Percentiles rank a stretch among this genome's conserved stretches.
These are phyloP conservation scores for Fusarium fujikuroi DNA, from an alignment of 2,329 filamentous ascomycete species.

Conservation along the genomic window DNA sequence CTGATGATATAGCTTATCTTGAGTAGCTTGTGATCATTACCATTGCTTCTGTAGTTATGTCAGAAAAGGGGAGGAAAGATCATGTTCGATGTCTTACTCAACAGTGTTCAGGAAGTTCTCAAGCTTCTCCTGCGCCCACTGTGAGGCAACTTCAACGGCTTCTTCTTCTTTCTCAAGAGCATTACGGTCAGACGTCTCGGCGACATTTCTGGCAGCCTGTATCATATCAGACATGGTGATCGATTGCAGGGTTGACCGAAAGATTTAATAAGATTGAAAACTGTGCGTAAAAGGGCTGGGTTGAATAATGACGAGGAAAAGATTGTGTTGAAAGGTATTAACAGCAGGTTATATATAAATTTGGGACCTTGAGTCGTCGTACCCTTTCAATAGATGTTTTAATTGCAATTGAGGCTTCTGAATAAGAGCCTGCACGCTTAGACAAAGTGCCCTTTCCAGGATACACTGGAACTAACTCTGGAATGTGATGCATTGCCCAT, in stretches of 20 bases:
- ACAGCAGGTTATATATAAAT: accelerated
- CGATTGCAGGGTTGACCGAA: accelerated
- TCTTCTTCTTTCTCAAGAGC: neutral
- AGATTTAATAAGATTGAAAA: too few relatives aligned
- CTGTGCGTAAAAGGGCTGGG: accelerated
- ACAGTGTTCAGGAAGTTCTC: neutral
- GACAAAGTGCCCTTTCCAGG: too few relatives aligned
- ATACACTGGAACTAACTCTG: too few relatives aligned
- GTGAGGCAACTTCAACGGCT: neutral
- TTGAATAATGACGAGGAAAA: too few relatives aligned
- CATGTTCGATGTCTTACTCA: neutral
- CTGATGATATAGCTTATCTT: neutral
- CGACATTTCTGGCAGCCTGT: accelerated
- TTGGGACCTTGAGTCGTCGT: too few relatives aligned
- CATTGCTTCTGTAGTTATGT: neutral
- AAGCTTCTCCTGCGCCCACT: neutral
- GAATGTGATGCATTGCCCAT: too few relatives aligned
- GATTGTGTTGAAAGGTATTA: too few relatives aligned
- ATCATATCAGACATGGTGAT: neutral
- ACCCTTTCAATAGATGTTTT: too few relatives aligned
- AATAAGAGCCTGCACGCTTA: too few relatives aligned
- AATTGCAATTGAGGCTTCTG: too few relatives aligned
- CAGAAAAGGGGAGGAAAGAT: accelerated
- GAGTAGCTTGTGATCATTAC: neutral
- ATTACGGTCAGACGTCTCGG: neutral